These are phyloP conservation scores for Populus deltoides DNA, from an alignment of 345 rosid species.

Conservation along the genomic window DNA sequence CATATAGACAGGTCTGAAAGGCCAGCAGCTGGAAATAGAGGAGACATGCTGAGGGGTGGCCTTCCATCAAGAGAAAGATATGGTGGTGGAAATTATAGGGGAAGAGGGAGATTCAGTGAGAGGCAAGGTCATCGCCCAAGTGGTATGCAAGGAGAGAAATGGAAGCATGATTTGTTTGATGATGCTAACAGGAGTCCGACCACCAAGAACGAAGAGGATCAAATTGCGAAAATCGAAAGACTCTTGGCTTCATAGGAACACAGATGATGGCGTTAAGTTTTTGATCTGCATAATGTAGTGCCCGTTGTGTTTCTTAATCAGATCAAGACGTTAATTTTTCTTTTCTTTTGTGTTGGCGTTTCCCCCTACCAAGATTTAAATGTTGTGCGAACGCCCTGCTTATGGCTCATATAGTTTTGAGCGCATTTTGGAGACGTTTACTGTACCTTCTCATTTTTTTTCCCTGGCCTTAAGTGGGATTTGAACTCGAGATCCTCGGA, in stretches of 20 bases:
- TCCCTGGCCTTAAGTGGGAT: too few relatives aligned
- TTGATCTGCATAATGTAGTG: not conserved
- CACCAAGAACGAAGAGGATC: slow-evolving; percentile 76
- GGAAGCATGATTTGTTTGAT: slow-evolving; percentile 90
- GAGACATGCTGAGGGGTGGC: slow-evolving; percentile 32
- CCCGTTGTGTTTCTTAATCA: not conserved
- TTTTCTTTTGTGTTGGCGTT: not conserved
- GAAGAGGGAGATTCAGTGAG: slow-evolving; percentile 52
- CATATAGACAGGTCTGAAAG: slow-evolving; percentile 45
- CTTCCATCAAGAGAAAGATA: slow-evolving; percentile 43
- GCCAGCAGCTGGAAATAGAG: slow-evolving; percentile 43
- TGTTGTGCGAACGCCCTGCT: not conserved
- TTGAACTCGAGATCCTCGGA: too few relatives aligned
- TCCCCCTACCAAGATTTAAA: too few relatives aligned
- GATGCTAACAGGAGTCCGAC: slow-evolving; percentile 74
- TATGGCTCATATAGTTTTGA: not conserved
- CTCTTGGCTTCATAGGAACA: slow-evolving; percentile 56
- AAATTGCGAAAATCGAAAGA: slow-evolving; percentile 83
- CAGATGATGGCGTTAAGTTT: not conserved
- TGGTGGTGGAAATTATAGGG: slow-evolving; percentile 41
- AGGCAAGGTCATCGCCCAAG: slow-evolving; percentile 45
- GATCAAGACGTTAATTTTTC: not conserved
- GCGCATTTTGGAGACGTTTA: not conserved
- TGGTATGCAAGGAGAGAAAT: slow-evolving; percentile 56
- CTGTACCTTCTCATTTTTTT: too few relatives aligned